Base-by-base conservation (phyloP, 1,139 yeast species). In the Pichia sp. region DNA sequence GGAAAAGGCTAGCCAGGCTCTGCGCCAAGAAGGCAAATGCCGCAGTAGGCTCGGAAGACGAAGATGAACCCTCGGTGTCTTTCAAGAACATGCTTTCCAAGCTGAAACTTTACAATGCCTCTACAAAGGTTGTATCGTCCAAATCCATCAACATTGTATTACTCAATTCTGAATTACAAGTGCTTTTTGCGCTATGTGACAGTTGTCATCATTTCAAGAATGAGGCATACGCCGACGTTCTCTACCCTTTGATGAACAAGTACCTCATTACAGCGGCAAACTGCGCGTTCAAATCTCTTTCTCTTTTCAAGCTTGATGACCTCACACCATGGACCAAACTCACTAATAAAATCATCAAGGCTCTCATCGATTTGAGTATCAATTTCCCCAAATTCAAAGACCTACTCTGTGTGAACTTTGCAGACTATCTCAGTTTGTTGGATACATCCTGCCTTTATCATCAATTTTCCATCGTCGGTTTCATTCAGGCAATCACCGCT, bases 101-200 rank as follows among this genome's bases (percentile, higher is more conserved):
- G 29, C 27, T 40, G 7, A 35, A 24, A 22, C 34, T 22, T 24
- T 3, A 53, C 64, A 24, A 32, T n/a, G n/a, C n/a, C n/a, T n/a
- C n/a, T n/a, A n/a, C n/a, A 10, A 12, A 21, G 4, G 18, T 24
- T 3, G 15, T 18, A 13, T 8, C 32, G 21, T 12, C 21, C 6
- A 7, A 7, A 6, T n/a, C 18, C 12, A 7, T 13, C 3, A 11
- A 16, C 14, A 25, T 40, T 26, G n/a, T n/a, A n/a, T n/a, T n/a
- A n/a, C 21, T 30, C 6, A 33, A 30, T 23, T 23, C 38, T 36
- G 94, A 86, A 54, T 69, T 77, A 51, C 94, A 87, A 51, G 75
- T 80, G 6, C 60, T 87, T 39, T 52, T 77, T 35, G 85, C 94
- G 0, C 59, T 86, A 20, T 74, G 84, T 37, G 68, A 67, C 18